Percentiles rank a stretch among this genome's conserved stretches.
These are phyloP conservation scores for Myriangium duriaei DNA, from an alignment of 2,329 filamentous ascomycete genomes.

Conservation along the genomic window DNA sequence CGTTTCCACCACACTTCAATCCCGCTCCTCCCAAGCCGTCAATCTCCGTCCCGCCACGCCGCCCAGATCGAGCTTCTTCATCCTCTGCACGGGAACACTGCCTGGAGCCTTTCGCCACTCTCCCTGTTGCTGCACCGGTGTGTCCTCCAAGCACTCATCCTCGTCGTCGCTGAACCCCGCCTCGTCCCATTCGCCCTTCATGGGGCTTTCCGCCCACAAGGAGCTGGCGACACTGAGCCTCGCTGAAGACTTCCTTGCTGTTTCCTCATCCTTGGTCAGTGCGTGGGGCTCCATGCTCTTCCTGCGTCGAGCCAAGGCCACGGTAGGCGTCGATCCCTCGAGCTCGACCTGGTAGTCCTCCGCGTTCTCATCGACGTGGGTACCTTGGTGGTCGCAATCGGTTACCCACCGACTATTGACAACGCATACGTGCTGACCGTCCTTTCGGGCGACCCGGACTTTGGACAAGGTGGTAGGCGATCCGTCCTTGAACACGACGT, in stretches of 20 bases:
- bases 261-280: constrained; percentile 17
- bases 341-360: constrained; percentile 24
- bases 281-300: constrained; percentile 26
- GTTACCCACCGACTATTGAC: constrained; percentile 27
- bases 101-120: constrained; percentile 18
- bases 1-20: too few relatives aligned
- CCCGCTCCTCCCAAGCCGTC: constrained; percentile 16
- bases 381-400: constrained; percentile 22
- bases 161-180: constrained; percentile 15
- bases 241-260: constrained; percentile 13
- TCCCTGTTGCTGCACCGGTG: constrained; percentile 17
- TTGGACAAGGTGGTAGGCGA: constrained; percentile 23
- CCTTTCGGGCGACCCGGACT: constrained; percentile 22
- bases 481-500: constrained; percentile 28
- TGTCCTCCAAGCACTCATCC: constrained; percentile 19
- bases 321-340: constrained; percentile 18
- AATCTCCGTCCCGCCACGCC: constrained; percentile 18
- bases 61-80: constrained; percentile 21
- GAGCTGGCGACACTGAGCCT: constrained; percentile 12
- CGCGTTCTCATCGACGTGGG: constrained; percentile 19
- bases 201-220: constrained; percentile 11
- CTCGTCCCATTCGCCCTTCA: constrained; percentile 15
- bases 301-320: constrained; percentile 19
- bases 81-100: constrained; percentile 23
- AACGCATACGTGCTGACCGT: constrained; percentile 20